Base-by-base conservation (phyloP, 768 basidiomycete species). In the Boletus coccyginus region DNA sequence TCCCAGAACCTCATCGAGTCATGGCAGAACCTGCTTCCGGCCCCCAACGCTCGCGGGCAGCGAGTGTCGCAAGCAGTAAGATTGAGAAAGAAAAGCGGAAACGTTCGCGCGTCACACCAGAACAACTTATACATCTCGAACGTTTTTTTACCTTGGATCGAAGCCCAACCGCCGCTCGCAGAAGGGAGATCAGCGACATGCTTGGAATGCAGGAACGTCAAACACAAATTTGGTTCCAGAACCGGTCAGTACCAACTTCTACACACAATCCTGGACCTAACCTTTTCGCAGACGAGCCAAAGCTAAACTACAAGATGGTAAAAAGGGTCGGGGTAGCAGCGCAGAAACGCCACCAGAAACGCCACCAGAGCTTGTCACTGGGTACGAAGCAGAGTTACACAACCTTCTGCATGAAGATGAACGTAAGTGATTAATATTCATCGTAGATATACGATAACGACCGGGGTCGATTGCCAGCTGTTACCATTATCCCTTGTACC, bases 151-250 rank as follows among this genome's bases (percentile, higher is more conserved):
- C 81, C 13, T 64, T 73, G 48, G 88, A 92, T 67, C 78, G 85
- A 42, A 88, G 84, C 66, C 91, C 91, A 11, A 87, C 87, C 3
- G 85, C 87, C 3, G 78, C 80, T 12, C 79, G 84, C 47, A 78
- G 91, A 42, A 82, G 83, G 52, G 90, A 91, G 62, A 90, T 93
- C 50, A 84, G 87, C 55, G 81, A 85, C 27, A 70, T 82, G 53
- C 76, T 93, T 6, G 88, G 88, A 16, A 91, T 93, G 87, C 82
- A 88, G 49, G 91, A 92, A 72, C 84, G 90, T 38, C 91, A 92
- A 75, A 91, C 88, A 0, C 91, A 92, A 71, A 88, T 93, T 46
- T 92, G 91, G 91, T 93, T 92, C 64, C 90, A 93, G 69, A 92
- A 93, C 67, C 78, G 90, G 90, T 62, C 29, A 8, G 62, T 60